A percentile compares a stretch with the other conserved stretches of the same genome.
phyloP scores from a whole-genome alignment of 768 basidiomycete species.

The Psilocybe sp. region DNA sequence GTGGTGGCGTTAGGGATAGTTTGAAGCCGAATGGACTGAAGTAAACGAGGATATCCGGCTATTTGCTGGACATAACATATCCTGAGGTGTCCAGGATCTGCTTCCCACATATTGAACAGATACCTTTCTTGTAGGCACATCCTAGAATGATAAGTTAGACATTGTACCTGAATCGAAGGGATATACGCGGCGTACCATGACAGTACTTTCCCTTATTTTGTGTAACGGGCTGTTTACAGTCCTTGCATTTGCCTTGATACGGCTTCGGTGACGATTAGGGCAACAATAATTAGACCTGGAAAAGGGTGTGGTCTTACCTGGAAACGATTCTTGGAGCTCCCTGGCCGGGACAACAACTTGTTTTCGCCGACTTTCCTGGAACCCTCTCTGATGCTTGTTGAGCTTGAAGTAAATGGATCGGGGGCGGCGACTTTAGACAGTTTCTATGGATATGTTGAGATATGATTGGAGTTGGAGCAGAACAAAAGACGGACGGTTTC shows the following conservation, averaged over 20 bases:
- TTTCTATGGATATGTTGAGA: constrained; percentile 56
- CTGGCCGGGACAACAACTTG: constrained; percentile 71
- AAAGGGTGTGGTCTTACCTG: constrained; percentile 46
- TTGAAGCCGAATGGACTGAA: too few relatives aligned
- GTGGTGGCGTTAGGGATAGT: too few relatives aligned
- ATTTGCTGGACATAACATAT: constrained; percentile 86
- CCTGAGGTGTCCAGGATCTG: constrained; percentile 80
- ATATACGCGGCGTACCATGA: constrained; percentile 55
- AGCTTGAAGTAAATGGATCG: constrained; percentile 79
- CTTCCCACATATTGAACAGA: constrained; percentile 87
- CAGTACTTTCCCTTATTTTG: constrained; percentile 90
- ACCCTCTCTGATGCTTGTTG: constrained; percentile 74
- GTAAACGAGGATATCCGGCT: constrained; percentile 12
- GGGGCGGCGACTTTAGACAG: constrained; percentile 87
- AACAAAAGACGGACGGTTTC: constrained; percentile 52
- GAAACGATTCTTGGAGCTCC: constrained; percentile 73
- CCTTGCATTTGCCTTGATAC: constrained; percentile 84
- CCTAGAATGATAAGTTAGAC: constrained; percentile 38
- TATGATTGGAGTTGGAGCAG: constrained; percentile 12
- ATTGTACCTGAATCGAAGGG: constrained; percentile 4
- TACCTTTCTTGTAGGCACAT: constrained; percentile 84
- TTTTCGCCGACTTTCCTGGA: constrained; percentile 82
- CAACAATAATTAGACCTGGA: constrained; percentile 18
- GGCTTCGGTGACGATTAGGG: constrained; percentile 47
- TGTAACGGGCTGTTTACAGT: constrained; percentile 79